These are phyloP conservation scores for Triticum monococcum DNA, from an alignment of 176 grass and related monocot species.

Conservation along the genomic window DNA sequence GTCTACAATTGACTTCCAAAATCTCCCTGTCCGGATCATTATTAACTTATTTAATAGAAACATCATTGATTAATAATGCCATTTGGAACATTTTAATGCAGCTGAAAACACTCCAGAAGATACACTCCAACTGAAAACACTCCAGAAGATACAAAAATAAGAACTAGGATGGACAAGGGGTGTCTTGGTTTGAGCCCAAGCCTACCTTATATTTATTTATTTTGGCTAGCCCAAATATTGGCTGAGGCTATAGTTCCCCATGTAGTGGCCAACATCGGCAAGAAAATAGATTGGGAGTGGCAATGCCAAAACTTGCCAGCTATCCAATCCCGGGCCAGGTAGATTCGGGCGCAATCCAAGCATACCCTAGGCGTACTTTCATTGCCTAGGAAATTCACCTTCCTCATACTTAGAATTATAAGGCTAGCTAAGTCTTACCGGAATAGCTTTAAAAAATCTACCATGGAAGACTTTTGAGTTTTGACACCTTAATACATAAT, in stretches of 20 bases:
- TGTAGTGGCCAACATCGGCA: not conserved
- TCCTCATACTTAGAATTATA: not conserved
- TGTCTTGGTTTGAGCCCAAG: not conserved
- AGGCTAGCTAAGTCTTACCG: not conserved
- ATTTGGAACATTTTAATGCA: not conserved
- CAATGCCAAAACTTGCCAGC: not conserved
- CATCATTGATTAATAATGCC: not conserved
- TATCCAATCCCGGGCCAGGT: not conserved
- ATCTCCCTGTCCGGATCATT: not conserved
- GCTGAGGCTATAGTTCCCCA: not conserved
- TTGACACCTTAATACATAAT: not conserved
- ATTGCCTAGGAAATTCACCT: not conserved
- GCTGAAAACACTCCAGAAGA: not conserved
- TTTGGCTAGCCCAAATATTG: not conserved
- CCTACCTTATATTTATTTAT: not conserved
- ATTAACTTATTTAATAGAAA: not conserved
- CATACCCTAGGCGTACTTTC: no score
- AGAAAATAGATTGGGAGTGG: not conserved
- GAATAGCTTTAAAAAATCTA: not conserved
- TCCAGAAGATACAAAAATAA: not conserved
- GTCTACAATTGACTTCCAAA: not conserved
- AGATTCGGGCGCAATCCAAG: no score
- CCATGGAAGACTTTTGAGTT: not conserved
- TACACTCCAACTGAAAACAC: not conserved
- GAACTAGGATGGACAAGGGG: constrained; percentile 3